A percentile compares a stretch with the other conserved stretches of the same genome.
Conservation (phyloP, 1,284 basidiomycete species). For the Tetrapyrgos nigripes region DNA sequence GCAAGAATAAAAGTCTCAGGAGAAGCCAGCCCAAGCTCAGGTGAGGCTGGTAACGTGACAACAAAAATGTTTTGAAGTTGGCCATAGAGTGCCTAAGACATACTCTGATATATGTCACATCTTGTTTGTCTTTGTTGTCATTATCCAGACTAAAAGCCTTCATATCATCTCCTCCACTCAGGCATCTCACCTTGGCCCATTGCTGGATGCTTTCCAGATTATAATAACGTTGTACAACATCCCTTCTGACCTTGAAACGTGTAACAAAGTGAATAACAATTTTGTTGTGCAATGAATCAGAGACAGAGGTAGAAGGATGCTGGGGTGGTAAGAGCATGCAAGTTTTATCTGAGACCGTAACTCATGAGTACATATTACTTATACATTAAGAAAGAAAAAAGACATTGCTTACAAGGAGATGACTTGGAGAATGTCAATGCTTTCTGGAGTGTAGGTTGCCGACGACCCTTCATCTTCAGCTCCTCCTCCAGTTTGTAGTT, state of each 20-base stretch:
- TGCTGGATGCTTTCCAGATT: constrained; percentile 2
- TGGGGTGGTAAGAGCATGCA: constrained; percentile 18
- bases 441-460: background rate
- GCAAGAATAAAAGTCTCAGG: constrained; percentile 20
- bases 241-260: background rate
- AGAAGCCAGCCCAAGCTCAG: constrained; percentile 1
- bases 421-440: background rate
- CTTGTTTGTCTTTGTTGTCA: constrained; percentile 17
- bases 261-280: constrained; percentile 19
- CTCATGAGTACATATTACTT: background rate
- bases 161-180: constrained; percentile 29
- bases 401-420: constrained; percentile 2
- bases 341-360: constrained; percentile 12
- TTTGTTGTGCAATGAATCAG: constrained; percentile 9
- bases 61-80: constrained; percentile 28
- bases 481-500: constrained; percentile 24
- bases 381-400: too few relatives aligned
- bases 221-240: background rate
- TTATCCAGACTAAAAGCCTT: constrained; percentile 17
- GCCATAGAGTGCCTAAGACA: constrained; percentile 24
- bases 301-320: background rate
- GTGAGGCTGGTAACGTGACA: constrained; percentile 13
- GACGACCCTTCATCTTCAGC: constrained; percentile 11
- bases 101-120: constrained; percentile 29
- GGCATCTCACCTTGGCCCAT: constrained; percentile 25